These are phyloP conservation scores for Astrothelium macrocarpum DNA, from an alignment of 495 filamentous ascomycete genomes.

Conservation along the genomic window DNA sequence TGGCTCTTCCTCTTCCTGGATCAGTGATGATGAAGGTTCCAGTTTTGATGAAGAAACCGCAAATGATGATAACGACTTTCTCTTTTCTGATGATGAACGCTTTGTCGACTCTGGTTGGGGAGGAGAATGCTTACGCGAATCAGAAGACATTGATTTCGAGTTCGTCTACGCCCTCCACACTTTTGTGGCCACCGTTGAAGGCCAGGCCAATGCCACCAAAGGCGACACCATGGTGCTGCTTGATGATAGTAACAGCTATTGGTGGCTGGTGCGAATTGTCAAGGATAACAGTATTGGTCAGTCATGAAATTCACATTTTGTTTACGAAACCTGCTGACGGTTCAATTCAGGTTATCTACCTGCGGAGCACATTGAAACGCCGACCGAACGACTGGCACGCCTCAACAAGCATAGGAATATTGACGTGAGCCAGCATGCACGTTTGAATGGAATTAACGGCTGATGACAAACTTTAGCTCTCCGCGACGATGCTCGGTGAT, in stretches of 20 bases:
- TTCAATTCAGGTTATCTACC: constrained; percentile 72
- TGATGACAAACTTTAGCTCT: constrained; percentile 47
- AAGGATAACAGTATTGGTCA: constrained; percentile 95
- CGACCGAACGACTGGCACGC: constrained; percentile 84
- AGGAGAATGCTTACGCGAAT: constrained; percentile 67
- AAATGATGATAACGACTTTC: constrained; percentile 45
- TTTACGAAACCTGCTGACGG: constrained; percentile 6
- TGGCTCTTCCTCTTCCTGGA: constrained; percentile 25
- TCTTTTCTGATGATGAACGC: constrained; percentile 41
- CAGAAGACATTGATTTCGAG: constrained; percentile 99
- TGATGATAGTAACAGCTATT: constrained; percentile 99
- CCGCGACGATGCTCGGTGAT: constrained; percentile 88
- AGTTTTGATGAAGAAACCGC: constrained; percentile 12
- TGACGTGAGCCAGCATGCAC: constrained; percentile 53
- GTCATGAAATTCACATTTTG: constrained; percentile 18
- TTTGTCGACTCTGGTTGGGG: constrained; percentile 61
- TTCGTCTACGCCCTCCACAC: constrained; percentile 98
- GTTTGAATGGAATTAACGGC: not conserved
- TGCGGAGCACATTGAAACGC: constrained; percentile 97
- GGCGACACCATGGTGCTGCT: constrained; percentile 99
- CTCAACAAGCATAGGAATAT: constrained; percentile 98
- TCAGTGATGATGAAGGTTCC: constrained; percentile 24
- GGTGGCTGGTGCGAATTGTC: constrained; percentile 96
- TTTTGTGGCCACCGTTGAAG: constrained; percentile 94
- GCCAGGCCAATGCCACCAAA: constrained; percentile 95